Percentiles rank a stretch among this genome's conserved stretches.
phyloP scores from a whole-genome alignment of 2,329 filamentous ascomycete genomes.

The Phialophora chinensis region DNA sequence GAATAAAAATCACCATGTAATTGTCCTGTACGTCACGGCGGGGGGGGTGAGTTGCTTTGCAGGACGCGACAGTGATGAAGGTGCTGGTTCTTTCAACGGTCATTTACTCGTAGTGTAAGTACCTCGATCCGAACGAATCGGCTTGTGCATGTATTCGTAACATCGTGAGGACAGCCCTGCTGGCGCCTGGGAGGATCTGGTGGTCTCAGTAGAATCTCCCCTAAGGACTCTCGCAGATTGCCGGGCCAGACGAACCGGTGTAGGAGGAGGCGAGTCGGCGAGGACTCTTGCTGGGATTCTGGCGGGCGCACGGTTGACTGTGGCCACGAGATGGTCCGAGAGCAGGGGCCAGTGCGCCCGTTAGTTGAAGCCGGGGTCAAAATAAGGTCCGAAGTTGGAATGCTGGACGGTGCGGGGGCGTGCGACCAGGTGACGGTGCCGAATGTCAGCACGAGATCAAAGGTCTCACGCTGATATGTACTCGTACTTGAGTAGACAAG shows the following conservation, averaged over 20 bases:
- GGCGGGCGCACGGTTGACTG: not conserved
- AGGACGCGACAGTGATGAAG: too few relatives aligned
- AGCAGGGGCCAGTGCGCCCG: not conserved
- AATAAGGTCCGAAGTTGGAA: not conserved
- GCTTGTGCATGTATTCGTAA: not conserved
- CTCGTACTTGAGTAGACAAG: not conserved
- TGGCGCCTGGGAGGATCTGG: not conserved
- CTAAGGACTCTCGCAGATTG: not conserved
- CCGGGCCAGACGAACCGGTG: not conserved
- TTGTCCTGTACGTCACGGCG: too few relatives aligned
- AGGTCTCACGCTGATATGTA: constrained; percentile 12
- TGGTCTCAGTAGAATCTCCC: not conserved
- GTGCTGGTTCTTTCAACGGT: not conserved
- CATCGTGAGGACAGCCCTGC: not conserved
- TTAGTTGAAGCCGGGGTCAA: not conserved
- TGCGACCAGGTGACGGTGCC: not conserved
- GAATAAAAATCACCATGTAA: too few relatives aligned
- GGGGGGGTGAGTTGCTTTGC: too few relatives aligned
- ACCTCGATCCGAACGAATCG: not conserved
- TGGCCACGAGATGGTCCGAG: not conserved
- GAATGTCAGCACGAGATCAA: constrained; percentile 12
- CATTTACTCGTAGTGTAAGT: not conserved
- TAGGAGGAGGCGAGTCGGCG: not conserved
- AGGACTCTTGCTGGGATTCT: not conserved
- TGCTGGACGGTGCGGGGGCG: not conserved